Evolutionary conservation across 208 protist genomes (phyloP).

Genomic region (Paratrypanosoma confusum): DNA sequence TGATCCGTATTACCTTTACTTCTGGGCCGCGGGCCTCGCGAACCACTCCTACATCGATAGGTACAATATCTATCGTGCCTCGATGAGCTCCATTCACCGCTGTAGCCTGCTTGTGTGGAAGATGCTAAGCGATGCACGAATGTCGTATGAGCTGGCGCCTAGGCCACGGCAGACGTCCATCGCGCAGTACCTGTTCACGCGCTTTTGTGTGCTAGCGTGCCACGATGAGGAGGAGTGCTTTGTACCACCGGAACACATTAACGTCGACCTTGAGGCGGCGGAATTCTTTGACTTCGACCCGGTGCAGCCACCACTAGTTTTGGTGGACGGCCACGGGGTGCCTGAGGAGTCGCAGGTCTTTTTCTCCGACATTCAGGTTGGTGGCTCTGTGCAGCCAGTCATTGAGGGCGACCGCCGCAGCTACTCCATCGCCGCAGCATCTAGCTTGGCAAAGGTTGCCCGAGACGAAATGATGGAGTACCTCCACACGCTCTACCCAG

Average conservation of each 20-base stretch:
- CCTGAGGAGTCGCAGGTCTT: slow-evolving; percentile 46
- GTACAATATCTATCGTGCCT: slow-evolving; percentile 71
- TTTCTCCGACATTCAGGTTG: slow-evolving; percentile 48
- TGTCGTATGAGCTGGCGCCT: slow-evolving; percentile 65
- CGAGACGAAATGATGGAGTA: slow-evolving; percentile 83
- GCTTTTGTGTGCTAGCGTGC: slow-evolving; percentile 58
- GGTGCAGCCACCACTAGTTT: slow-evolving; percentile 71
- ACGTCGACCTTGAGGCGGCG: slow-evolving; percentile 42
- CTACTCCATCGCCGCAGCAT: slow-evolving; percentile 76
- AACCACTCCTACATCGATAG: slow-evolving; percentile 85
- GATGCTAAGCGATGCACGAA: slow-evolving; percentile 70
- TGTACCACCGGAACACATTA: slow-evolving; percentile 41
- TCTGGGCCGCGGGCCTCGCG: slow-evolving; percentile 80
- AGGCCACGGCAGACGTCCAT: slow-evolving; percentile 54
- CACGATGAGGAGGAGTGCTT: slow-evolving; percentile 67
- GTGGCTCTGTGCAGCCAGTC: slow-evolving; percentile 65
- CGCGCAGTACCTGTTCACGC: slow-evolving; percentile 73
- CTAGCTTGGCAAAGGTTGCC: slow-evolving; percentile 80
- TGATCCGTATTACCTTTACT: slow-evolving; percentile 75
- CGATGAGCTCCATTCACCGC: slow-evolving; percentile 82
- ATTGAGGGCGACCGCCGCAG: slow-evolving; percentile 83
- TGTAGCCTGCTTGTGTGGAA: slow-evolving; percentile 66
- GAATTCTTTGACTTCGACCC: slow-evolving; percentile 72
- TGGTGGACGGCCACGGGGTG: slow-evolving; percentile 76
- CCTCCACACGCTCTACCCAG: slow-evolving; percentile 59